phyloP scores from a whole-genome alignment of 768 basidiomycete genomes.

The Xerocomus spinulosus region DNA sequence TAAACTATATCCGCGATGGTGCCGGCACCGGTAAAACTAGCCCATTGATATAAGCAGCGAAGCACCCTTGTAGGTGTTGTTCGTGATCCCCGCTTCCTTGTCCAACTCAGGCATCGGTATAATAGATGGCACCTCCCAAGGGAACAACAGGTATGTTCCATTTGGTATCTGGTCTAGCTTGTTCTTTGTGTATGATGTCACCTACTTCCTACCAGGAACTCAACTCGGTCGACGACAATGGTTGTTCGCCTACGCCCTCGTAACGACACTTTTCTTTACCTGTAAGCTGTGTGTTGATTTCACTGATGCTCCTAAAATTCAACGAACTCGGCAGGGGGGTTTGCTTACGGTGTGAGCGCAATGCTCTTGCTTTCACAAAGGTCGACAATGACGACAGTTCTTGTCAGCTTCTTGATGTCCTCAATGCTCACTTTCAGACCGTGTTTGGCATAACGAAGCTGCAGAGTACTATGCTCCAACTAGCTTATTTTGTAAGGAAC shows the following conservation, averaged over 20 bases:
- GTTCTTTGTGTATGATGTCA: not conserved
- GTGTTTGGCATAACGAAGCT: slow-evolving; percentile 65
- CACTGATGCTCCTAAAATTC: not conserved
- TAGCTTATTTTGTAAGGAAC: slow-evolving; percentile 58
- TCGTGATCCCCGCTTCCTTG: slow-evolving; percentile 5
- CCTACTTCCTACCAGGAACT: slow-evolving; percentile 23
- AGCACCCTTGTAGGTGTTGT: not conserved
- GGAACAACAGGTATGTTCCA: slow-evolving; percentile 40
- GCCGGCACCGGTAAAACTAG: not conserved
- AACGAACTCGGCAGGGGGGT: slow-evolving; percentile 45
- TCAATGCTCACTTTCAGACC: slow-evolving; percentile 69
- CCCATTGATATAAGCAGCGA: slow-evolving; percentile 12
- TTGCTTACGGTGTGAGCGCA: slow-evolving; percentile 55
- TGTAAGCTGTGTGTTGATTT: slow-evolving; percentile 37
- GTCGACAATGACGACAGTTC: slow-evolving; percentile 16
- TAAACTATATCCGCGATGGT: slow-evolving; percentile 2
- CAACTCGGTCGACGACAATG: slow-evolving; percentile 44
- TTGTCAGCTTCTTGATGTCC: slow-evolving; percentile 56
- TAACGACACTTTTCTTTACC: slow-evolving; percentile 74
- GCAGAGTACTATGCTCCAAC: slow-evolving; percentile 69
- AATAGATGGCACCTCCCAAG: slow-evolving; percentile 33
- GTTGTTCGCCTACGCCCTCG: slow-evolving; percentile 59
- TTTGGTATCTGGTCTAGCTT: not conserved
- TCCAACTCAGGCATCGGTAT: not conserved
- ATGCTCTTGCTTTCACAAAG: not conserved